Percentiles rank a stretch among this genome's conserved stretches.
phyloP scores from a whole-genome alignment of 2,329 filamentous ascomycete genomes.

The Pseudohalonectria lignicola region DNA sequence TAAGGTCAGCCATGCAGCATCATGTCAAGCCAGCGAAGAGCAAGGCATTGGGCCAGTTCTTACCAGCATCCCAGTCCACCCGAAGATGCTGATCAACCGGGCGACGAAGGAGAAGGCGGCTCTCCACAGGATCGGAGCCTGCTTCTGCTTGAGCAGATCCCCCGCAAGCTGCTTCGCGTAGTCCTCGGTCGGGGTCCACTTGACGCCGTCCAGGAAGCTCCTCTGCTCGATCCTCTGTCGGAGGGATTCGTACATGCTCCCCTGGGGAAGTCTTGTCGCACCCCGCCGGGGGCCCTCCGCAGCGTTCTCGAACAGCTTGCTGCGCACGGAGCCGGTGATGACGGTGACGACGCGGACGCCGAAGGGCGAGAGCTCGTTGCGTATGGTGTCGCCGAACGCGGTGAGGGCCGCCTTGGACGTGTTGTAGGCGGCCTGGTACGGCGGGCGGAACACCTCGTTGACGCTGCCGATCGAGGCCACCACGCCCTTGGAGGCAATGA shows the following conservation, averaged over 20 bases:
- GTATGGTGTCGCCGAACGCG: slow-evolving; percentile 12
- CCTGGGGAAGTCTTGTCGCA: slow-evolving; percentile 17
- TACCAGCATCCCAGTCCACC: no score
- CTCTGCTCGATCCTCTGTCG: slow-evolving; percentile 13
- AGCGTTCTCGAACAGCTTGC: slow-evolving; percentile 14
- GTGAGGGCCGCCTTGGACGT: slow-evolving; percentile 18
- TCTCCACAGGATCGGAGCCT: slow-evolving; percentile 15
- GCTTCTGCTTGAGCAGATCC: slow-evolving; percentile 13
- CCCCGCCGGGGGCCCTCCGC: slow-evolving; percentile 5
- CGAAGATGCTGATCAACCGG: slow-evolving; percentile 16
- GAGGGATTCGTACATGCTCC: slow-evolving; percentile 15
- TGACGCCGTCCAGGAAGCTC: slow-evolving; percentile 13
- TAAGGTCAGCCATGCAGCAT: no score
- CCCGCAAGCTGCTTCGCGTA: slow-evolving; percentile 17
- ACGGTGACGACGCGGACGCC: slow-evolving; percentile 18
- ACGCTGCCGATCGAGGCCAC: slow-evolving; percentile 17
- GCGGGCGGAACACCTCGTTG: slow-evolving; percentile 17
- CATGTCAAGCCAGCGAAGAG: no score
- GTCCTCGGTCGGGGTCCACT: slow-evolving; percentile 13
- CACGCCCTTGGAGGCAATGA: slow-evolving; percentile 12
- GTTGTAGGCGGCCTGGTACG: slow-evolving; percentile 18
- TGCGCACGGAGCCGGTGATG: slow-evolving; percentile 17
- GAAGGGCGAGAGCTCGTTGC: slow-evolving; percentile 18
- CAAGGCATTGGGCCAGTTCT: no score
- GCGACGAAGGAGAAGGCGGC: slow-evolving; percentile 15